Evolutionary conservation across 108 stramenopile species (phyloP), one percentile per base, ranked within the genome.

Genomic region (Fragilaria crotonensis): DNA sequence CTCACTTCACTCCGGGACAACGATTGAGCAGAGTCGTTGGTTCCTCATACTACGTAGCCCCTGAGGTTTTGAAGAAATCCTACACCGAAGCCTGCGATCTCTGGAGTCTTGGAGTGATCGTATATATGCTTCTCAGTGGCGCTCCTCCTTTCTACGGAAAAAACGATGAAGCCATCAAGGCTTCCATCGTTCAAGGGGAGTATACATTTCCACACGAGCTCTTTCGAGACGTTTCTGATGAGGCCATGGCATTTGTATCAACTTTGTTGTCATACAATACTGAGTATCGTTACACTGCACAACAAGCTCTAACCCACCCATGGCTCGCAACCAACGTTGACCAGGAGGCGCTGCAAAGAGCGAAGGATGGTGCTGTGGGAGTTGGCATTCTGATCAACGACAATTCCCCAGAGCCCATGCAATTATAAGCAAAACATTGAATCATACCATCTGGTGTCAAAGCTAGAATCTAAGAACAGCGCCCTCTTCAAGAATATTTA

Each of bases 41-140:
- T 26, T 94, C 94, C 18, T 82, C 91, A 9, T 97, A 97, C 78
- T 96, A 94, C 55, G 94, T 97, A 22, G 96, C 96, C 17, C 98
- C 98, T 4, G 97, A 99, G 77, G 96, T 98, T 23, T 62, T 99
- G 47, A 93, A 93, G 76, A 95, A 96, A 57, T 89, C 85, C 21
- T 98, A 98, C 80, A 96, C 95, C 19, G 84, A 90, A 59, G 85
- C 89, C 5, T 98, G 97, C 59, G 97, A 98, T 58, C 62, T 98
- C 31, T 98, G 97, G 97, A 81, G 82, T 54, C 67, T 98, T 32
- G 97, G 95, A 21, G 91, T 96, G 41, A 93, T 93, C 67, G 89
- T 88, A 27, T 96, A 92, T 84, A 90, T 96, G 90, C 63, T 96
- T 20, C 65, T 96, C 14, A 77, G 76, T 50, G 93, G 93, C n/a